Conservation (phyloP, 768 basidiomycete genomes). For the Phanerochaete sordida region DNA sequence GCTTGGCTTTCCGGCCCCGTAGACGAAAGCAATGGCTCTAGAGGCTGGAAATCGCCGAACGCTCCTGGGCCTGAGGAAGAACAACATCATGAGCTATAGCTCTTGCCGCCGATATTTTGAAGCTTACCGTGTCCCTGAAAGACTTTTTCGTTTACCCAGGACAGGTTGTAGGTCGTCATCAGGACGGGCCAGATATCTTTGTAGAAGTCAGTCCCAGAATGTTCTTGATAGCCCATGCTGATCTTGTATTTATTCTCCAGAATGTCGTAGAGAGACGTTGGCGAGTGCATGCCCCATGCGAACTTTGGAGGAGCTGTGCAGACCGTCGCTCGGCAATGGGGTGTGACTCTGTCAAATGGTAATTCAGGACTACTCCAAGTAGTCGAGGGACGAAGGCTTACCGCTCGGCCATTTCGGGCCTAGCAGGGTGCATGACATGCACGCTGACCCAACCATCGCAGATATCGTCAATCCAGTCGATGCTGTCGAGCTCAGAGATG, state of each 20-base stretch:
- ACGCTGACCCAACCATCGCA: slow-evolving; percentile 31
- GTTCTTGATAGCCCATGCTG: slow-evolving; percentile 7
- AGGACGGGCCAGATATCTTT: slow-evolving; percentile 30
- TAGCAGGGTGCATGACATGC: slow-evolving; percentile 12
- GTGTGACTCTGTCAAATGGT: too few relatives aligned
- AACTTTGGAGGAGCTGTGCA: slow-evolving; percentile 29
- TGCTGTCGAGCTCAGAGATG: slow-evolving; percentile 28
- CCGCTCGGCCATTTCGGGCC: background rate
- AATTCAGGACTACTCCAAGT: too few relatives aligned
- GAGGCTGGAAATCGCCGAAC: slow-evolving; percentile 16
- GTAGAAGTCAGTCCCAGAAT: slow-evolving; percentile 21
- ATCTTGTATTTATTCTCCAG: slow-evolving; percentile 28
- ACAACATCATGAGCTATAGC: background rate
- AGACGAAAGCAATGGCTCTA: slow-evolving; percentile 9
- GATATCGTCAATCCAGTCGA: slow-evolving; percentile 32
- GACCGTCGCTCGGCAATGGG: slow-evolving; percentile 20
- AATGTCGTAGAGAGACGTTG: slow-evolving; percentile 30
- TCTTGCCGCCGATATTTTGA: background rate
- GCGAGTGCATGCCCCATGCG: slow-evolving; percentile 25
- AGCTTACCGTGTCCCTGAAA: slow-evolving; percentile 30
- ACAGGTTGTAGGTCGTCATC: slow-evolving; percentile 18
- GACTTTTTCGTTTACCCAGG: slow-evolving; percentile 29
- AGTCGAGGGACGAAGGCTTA: too few relatives aligned
- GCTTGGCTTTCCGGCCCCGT: background rate
- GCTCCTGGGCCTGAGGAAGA: slow-evolving; percentile 2